Base-by-base conservation (phyloP, 2,329 filamentous ascomycete species). In the Penicillium sp. region DNA sequence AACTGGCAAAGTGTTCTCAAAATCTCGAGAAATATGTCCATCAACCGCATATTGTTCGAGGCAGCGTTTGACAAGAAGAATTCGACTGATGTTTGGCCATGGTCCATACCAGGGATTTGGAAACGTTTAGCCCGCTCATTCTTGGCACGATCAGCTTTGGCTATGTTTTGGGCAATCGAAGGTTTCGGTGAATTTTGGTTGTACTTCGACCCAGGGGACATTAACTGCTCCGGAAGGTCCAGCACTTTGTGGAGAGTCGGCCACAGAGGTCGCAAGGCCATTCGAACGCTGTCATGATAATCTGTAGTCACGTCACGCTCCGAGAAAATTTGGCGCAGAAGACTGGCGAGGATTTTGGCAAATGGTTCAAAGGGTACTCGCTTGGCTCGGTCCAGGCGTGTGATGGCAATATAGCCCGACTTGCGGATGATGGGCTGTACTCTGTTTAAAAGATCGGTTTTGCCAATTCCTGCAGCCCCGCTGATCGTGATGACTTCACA, bases 11-110 rank as follows among this genome's bases (percentile, higher is more conserved):
- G 88, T 45, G 96, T 86, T 56, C 91, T 87, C 55, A 97, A 78
- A 10, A 97, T 89, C 68, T 97, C 93, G 50, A 97, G 81, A 69
- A 96, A 94, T 1, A 91, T 93, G 72, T 93, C 94, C 84, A 94
- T 91, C 59, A 97, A 85, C 13, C 92, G 88, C 66, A 92, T 89
- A 1, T 84, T 84, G 70, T 81, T 75, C 66, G 70, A 73, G 12
- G 76, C 71, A 10, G 76, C 76, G 72, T 71, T 80, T 66, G 68
- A 79, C 49, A 77, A 60, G 40, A 78, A 76, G 62, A 79, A 78
- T 33, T 78, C 76, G 4, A 70, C 69, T 1, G 78, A 74, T 24
- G 66, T 73, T 60, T 79, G 73, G n/a, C 72, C 76, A 22, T 74
- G 73, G 24, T 76, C 69, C 53, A 79, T 63, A 49, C 72, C 72